Conservation (phyloP, 176 grass and related monocot species). For the Themeda triandra region DNA sequence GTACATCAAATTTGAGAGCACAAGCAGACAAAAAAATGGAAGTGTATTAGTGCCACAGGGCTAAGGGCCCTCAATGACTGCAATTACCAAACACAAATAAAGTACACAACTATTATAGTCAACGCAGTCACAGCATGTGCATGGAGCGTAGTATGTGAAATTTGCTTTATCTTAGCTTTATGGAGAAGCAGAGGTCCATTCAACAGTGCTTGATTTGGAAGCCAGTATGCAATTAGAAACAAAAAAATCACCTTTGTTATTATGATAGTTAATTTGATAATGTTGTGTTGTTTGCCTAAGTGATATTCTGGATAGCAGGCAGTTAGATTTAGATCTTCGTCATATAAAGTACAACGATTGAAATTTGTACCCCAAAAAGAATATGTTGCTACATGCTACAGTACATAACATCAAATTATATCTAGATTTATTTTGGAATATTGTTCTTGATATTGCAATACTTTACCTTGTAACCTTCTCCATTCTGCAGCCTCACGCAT, state of each 20-base stretch:
- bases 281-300: neutral
- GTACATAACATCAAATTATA: neutral
- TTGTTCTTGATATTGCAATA: neutral
- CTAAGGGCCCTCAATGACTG: neutral
- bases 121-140: neutral
- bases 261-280: neutral
- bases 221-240: neutral
- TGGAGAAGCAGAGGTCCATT: neutral
- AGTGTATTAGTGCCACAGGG: neutral
- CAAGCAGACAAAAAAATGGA: neutral
- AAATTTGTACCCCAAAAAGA: neutral
- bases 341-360: neutral
- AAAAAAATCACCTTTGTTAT: neutral
- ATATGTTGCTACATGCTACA: neutral
- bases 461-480: constrained; percentile 80
- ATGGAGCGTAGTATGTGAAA: neutral
- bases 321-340: neutral
- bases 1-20: neutral
- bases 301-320: neutral
- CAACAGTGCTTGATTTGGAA: neutral
- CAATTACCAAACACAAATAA: neutral
- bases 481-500: constrained; percentile 91
- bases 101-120: neutral
- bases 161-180: neutral
- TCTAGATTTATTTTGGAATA: neutral